A percentile compares a stretch with the other conserved stretches of the same genome.
Conservation (phyloP, 441 rosid species). For the Omphalea diandra region DNA sequence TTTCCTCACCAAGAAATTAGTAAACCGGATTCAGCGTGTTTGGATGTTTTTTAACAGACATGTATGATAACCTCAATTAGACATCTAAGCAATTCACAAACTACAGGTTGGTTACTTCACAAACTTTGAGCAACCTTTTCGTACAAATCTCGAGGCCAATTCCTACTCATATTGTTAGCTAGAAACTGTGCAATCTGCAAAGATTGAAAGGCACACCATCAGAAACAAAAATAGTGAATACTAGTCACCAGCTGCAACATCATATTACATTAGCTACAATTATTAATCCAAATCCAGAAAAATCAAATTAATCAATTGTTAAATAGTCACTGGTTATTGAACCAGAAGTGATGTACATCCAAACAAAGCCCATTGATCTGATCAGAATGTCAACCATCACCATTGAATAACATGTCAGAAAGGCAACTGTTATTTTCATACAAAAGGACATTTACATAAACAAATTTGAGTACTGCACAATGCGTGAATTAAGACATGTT, state of each 20-base stretch:
- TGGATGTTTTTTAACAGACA: no score
- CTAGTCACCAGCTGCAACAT: neutral
- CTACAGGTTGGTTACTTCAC: constrained; percentile 28
- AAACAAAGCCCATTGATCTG: neutral
- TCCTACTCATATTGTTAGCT: constrained; percentile 76
- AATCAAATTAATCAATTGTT: neutral
- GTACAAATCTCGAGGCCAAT: constrained; percentile 92
- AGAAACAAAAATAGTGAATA: neutral
- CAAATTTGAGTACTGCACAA: neutral
- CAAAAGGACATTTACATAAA: no score
- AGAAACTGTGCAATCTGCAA: constrained; percentile 88
- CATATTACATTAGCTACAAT: neutral
- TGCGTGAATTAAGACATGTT: constrained; percentile 1
- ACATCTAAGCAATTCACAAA: neutral
- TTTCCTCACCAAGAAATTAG: no score
- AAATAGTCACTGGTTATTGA: neutral
- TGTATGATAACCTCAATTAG: constrained; percentile 9
- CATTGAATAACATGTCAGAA: neutral
- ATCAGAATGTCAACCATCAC: neutral
- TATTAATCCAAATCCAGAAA: neutral
- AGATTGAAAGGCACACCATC: constrained; percentile 7
- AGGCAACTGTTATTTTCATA: no score
- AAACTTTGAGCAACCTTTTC: constrained; percentile 80
- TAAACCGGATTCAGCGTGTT: no score
- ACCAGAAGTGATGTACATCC: neutral